Conservation (phyloP, 495 filamentous ascomycete genomes). For the Mycothermus thermophilus region DNA sequence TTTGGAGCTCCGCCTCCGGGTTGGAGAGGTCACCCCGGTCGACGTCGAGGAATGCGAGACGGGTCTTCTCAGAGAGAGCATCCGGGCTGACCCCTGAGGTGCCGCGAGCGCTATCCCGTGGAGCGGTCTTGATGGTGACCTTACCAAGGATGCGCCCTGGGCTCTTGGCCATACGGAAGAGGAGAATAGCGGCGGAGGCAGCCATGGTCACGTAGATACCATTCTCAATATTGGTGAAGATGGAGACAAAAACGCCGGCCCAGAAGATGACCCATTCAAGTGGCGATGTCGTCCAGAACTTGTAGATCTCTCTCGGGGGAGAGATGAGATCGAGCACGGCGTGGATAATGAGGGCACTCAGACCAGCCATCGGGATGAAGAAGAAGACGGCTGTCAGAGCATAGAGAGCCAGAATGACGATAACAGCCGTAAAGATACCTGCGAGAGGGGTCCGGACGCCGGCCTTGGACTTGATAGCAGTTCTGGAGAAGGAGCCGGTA, state of each 20-base stretch:
- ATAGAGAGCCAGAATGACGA: slow-evolving; percentile 39
- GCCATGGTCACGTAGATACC: slow-evolving; percentile 38
- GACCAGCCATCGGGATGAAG: slow-evolving; percentile 33
- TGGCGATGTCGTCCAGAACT: slow-evolving; percentile 39
- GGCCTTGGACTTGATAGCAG: slow-evolving; percentile 37
- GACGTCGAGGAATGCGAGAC: slow-evolving; percentile 17
- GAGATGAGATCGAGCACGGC: slow-evolving; percentile 39
- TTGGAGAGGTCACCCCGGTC: slow-evolving; percentile 16
- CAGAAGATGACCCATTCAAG: slow-evolving; percentile 39
- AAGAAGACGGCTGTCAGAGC: slow-evolving; percentile 39
- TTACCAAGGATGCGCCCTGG: slow-evolving; percentile 29
- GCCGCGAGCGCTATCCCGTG: slow-evolving; percentile 1
- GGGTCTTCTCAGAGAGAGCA: slow-evolving; percentile 11
- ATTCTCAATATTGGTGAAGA: slow-evolving; percentile 39
- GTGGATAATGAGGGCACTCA: slow-evolving; percentile 40
- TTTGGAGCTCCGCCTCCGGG: slow-evolving; percentile 12
- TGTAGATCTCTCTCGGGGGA: slow-evolving; percentile 32
- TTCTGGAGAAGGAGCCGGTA: slow-evolving; percentile 39
- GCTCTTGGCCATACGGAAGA: slow-evolving; percentile 33
- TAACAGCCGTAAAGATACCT: slow-evolving; percentile 36
- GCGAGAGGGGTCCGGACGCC: slow-evolving; percentile 40
- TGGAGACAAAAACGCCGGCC: slow-evolving; percentile 35
- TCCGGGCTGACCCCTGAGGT: neutral
- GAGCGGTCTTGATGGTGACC: slow-evolving; percentile 12
- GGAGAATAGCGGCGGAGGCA: slow-evolving; percentile 28